Conservation (phyloP, 2,329 filamentous ascomycete genomes). For the Epichloe typhina region DNA sequence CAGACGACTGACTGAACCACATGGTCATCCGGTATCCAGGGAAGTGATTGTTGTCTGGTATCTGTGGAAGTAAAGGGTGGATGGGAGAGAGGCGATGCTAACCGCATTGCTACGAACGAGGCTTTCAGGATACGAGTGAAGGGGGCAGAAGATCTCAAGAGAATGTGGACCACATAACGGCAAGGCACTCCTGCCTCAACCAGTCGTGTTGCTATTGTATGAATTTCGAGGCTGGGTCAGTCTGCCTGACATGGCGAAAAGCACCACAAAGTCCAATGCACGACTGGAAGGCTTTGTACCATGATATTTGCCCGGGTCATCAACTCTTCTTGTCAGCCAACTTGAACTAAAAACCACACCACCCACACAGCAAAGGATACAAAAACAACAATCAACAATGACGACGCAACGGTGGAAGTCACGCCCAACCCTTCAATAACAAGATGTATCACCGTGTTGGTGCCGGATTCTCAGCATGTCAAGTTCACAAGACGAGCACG, state of each 20-base stretch:
- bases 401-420: not conserved
- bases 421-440: not conserved
- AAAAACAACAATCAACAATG: not conserved
- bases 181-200: not conserved
- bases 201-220: not conserved
- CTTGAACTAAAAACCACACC: not conserved
- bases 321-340: not conserved
- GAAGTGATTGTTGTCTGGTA: not conserved
- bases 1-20: not conserved
- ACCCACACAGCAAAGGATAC: not conserved
- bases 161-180: conserved; percentile 1
- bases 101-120: not conserved
- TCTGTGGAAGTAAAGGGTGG: not conserved
- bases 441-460: not conserved
- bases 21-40: too few relatives aligned
- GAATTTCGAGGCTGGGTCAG: not conserved
- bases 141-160: not conserved
- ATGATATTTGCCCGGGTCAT: not conserved
- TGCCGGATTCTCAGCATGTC: not conserved
- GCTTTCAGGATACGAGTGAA: conserved; percentile 12
- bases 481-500: not conserved
- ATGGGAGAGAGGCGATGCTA: not conserved
- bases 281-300: not conserved
- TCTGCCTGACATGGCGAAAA: not conserved
- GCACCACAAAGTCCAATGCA: not conserved